These are phyloP conservation scores for Phaseolus coccineus DNA, from an alignment of 331 rosid species.

Conservation along the genomic window DNA sequence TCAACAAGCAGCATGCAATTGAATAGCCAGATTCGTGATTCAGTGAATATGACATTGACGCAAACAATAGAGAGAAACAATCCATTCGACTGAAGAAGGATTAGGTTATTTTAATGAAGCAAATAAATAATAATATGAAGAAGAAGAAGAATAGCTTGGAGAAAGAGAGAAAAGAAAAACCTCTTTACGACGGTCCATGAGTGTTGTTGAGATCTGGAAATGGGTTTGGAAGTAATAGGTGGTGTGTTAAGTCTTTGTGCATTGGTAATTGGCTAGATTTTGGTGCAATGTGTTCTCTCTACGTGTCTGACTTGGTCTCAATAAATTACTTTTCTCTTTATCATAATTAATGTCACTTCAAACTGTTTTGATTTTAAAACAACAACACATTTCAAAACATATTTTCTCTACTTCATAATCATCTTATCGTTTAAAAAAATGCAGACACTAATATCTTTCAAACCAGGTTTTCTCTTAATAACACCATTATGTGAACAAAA, in stretches of 20 bases:
- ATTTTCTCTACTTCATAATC: no score
- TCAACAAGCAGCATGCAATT: not conserved
- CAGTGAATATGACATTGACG: not conserved
- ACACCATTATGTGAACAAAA: no score
- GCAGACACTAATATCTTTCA: no score
- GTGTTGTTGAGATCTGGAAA: slow-evolving; percentile 38
- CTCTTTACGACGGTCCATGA: slow-evolving; percentile 89
- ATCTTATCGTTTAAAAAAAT: no score
- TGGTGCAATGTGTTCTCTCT: not conserved
- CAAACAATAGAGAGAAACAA: not conserved
- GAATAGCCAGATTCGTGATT: slow-evolving; percentile 15
- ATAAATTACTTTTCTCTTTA: not conserved
- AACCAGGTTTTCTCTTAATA: no score
- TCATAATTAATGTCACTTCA: no score
- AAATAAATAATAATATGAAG: no score
- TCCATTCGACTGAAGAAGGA: no score
- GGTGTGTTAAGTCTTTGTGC: not conserved
- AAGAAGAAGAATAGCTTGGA: not conserved
- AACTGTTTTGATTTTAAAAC: no score
- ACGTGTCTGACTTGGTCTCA: slow-evolving; percentile 1
- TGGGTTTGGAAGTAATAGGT: not conserved
- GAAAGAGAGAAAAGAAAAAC: slow-evolving; percentile 42
- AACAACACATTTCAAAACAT: no score
- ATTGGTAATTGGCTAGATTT: slow-evolving; percentile 1
- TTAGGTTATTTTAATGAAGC: no score